Evolutionary conservation across 305 asterid genomes (phyloP).

Genomic region (Rubia tinctorum): DNA sequence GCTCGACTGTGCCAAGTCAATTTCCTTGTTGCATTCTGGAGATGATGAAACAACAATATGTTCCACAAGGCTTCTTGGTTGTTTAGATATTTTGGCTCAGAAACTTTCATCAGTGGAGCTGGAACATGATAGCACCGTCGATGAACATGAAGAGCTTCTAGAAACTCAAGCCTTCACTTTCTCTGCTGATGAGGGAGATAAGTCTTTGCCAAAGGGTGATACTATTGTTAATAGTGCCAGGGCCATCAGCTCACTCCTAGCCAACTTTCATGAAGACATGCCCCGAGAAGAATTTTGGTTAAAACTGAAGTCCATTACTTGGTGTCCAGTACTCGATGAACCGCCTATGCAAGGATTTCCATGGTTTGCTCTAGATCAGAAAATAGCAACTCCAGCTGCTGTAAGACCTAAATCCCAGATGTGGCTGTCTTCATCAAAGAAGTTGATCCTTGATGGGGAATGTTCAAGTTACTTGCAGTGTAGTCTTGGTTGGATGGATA

Average conservation of each 20-base stretch:
- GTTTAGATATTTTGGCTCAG: constrained; percentile 53
- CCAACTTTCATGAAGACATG: constrained; percentile 58
- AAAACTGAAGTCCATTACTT: constrained; percentile 54
- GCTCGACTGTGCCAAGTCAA: constrained; percentile 89
- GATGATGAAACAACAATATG: constrained; percentile 47
- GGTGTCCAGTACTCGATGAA: constrained; percentile 86
- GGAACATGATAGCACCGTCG: constrained; percentile 32
- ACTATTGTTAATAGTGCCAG: constrained; percentile 31
- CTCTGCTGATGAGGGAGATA: constrained; percentile 40
- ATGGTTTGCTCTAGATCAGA: constrained; percentile 54
- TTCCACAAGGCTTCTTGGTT: constrained; percentile 68
- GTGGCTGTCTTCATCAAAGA: constrained; percentile 82
- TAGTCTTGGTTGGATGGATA: constrained; percentile 85
- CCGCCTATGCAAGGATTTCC: constrained; percentile 78
- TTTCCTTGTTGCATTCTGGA: constrained; percentile 53
- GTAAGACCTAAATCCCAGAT: constrained; percentile 83
- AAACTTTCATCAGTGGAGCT: constrained; percentile 45
- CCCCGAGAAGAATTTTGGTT: constrained; percentile 72
- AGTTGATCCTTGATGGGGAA: constrained; percentile 79
- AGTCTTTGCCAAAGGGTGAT: constrained; percentile 30
- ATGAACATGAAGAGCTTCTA: constrained; percentile 32
- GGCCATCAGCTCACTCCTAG: constrained; percentile 39
- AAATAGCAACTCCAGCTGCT: constrained; percentile 60
- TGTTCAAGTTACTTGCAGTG: constrained; percentile 59
- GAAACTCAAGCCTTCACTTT: constrained; percentile 37